These are phyloP conservation scores for Cladosporium sp. DNA, from an alignment of 2,329 filamentous ascomycete genomes.

Conservation along the genomic window DNA sequence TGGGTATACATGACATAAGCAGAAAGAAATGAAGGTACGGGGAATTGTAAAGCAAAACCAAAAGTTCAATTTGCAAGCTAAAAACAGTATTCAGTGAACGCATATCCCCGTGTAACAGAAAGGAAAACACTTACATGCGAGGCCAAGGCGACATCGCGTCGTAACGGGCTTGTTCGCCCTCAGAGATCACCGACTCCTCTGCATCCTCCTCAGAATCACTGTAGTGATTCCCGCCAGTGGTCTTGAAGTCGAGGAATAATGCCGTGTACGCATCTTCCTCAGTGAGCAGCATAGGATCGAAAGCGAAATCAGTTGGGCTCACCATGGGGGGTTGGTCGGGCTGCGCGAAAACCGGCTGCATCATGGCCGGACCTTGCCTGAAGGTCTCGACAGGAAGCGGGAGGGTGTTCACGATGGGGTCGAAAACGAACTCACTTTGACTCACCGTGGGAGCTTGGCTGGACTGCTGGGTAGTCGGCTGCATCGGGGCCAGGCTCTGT, in stretches of 20 bases:
- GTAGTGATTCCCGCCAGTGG: background rate
- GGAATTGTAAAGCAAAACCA: background rate
- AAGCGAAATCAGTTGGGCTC: background rate
- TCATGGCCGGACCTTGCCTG: background rate
- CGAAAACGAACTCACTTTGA: background rate
- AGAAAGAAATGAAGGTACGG: background rate
- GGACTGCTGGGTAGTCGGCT: background rate
- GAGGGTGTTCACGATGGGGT: background rate
- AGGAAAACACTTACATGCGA: background rate
- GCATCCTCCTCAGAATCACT: background rate
- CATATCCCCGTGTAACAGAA: background rate
- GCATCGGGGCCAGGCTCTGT: background rate
- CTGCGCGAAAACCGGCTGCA: background rate
- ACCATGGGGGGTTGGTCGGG: background rate
- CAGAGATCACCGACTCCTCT: background rate
- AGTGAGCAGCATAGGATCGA: no score
- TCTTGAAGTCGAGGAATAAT: no score
- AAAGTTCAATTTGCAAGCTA: background rate
- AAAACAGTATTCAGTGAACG: background rate
- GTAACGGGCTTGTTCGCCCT: background rate
- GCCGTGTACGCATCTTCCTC: background rate
- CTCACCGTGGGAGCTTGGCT: background rate
- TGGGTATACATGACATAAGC: background rate
- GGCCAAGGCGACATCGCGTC: background rate
- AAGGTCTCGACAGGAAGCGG: background rate